Evolutionary conservation across 2,329 filamentous ascomycete genomes (phyloP), one percentile per base, ranked within the genome.

Genomic region (Colletotrichum tofieldiae): DNA sequence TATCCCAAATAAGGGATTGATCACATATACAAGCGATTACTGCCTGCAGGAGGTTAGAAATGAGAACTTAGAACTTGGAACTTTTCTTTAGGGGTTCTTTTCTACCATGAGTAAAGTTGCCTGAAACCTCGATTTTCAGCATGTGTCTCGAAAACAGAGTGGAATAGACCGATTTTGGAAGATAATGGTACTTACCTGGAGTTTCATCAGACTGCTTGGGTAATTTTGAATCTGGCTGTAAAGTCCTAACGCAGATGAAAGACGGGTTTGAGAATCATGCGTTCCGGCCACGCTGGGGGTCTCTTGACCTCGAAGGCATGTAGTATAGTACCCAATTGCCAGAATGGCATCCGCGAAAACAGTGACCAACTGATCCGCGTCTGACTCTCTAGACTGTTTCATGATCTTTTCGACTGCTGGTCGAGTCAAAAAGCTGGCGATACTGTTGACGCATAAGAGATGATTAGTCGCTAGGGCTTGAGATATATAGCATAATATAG

Each of bases 1-100:
- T 63, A 3, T 72, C 69, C 65, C 69, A 69, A 0, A 72, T 49
- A 0, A 41, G 43, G 7, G 65, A 59, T 14, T 69, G 59, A n/a
- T 72, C 65, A 14, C 65, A 69, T 9, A 69, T 59, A 37, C 45
- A 69, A 23, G 65, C 65, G 0, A 72, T 64, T 0, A 72, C 65
- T 3, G 65, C 69, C 69, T 72, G 9, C 18, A n/a, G n/a, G 7
- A 59, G 14, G 16, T 23, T 26, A 58, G 45, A 35, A 4, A 32
- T 32, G 29, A 32, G 29, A 32, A 39, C 14, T 7, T 41, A 3
- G 11, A 5, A 29, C 20, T 7, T 41, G 3, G 11, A 5, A 2
- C 3, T 18, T 37, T 45, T 3, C 20, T 16, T 6, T 3, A 11
- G 3, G 20, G 5, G 3, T 5, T 1, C n/a, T 23, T 18, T n/a